These are phyloP conservation scores for Climacium dendroides DNA, from an alignment of 225 moss, liverwort and hornwort species.

Conservation along the genomic window DNA sequence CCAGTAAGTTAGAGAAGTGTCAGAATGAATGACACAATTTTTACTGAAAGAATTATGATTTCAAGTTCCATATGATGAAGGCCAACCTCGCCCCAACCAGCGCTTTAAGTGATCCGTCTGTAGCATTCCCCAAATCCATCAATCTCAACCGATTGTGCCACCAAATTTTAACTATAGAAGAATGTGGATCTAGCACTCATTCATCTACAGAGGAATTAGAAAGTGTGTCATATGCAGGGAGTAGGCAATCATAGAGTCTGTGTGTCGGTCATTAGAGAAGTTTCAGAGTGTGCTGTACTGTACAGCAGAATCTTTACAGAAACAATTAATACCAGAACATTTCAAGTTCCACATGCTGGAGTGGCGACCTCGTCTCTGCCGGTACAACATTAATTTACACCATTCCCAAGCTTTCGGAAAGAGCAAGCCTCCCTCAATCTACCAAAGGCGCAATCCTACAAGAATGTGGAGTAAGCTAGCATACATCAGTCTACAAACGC, in stretches of 20 bases:
- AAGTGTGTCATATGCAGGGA: not conserved
- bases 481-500: not conserved
- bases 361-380: not conserved
- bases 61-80: not conserved
- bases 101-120: too few species aligned
- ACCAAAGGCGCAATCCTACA: not conserved
- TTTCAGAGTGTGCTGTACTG: not conserved
- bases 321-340: not conserved
- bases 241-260: not conserved
- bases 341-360: not conserved
- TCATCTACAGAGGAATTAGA: too few species aligned
- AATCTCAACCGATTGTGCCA: not conserved
- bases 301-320: not conserved
- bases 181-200: not conserved
- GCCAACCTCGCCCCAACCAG: not conserved
- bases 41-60: not conserved
- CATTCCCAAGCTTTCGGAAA: not conserved
- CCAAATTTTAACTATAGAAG: not conserved
- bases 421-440: not conserved
- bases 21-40: not conserved
- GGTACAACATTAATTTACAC: not conserved
- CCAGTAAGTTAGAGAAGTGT: not conserved
- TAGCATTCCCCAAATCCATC: not conserved
- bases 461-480: not conserved
- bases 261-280: not conserved